Evolutionary conservation across 1,139 yeast genomes (phyloP), one percentile per base, ranked within the genome.

Genomic region (Suhomyces guaymorum): DNA sequence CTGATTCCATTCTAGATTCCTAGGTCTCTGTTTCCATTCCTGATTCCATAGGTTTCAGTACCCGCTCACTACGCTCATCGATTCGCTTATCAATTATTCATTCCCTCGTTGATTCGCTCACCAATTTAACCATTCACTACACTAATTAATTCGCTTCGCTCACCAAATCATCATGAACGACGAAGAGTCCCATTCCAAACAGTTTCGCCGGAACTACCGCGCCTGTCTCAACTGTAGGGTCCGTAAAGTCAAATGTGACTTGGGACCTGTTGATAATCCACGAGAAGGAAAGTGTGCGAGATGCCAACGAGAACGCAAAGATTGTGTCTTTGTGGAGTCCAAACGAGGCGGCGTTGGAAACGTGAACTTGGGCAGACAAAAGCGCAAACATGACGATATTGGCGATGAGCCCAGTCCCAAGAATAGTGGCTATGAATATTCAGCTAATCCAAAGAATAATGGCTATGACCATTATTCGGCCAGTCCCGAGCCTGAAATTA

Each of bases 191-290:
- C n/a, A n/a, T n/a, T n/a, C n/a, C 15, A 24, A 24, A 4, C 10
- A 59, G 42, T 78, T 70, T 53, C 70, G 69, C 46, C 61, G 97
- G 41, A 81, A 82, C 46, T 89, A 85, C 57, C 73, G 79, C 42
- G 97, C 97, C 0, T 89, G 97, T 52, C 62, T 84, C 33, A 85
- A 81, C 58, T 89, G 97, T 57, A 73, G 96, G 10, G 75, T 80
- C 7, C 74, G 95, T 24, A 89, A 89, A 52, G 87, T 86, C 30
- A 81, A 82, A 52, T 89, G 97, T 62, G 95, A 87, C 51, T 61
- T 88, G 45, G 96, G 95, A 2, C 78, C 82, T 4, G 78, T 80
- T 9, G 83, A 81, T 39, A 72, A 71, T 38, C 96, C 96, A 0
- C 70, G 73, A 34, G 80, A 78, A 7, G 95, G 95, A 5, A 94